phyloP scores from a whole-genome alignment of 1,284 basidiomycete genomes.

The Moniliella sp. region DNA sequence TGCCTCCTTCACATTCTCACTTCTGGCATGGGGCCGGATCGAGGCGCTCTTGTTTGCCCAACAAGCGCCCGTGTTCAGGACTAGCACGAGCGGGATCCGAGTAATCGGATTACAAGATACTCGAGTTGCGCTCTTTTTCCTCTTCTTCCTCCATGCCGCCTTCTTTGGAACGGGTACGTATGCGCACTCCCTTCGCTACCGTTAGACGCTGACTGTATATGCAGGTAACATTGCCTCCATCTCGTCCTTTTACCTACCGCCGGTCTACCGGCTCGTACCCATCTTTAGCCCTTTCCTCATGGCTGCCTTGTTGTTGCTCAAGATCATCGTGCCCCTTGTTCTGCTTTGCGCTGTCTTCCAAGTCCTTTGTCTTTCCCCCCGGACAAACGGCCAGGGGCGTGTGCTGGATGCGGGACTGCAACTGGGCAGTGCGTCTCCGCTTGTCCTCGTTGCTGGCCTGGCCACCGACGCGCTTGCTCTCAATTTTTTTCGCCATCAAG shows the following conservation, averaged over 20 bases:
- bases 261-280: conserved; percentile 67
- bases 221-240: conserved; percentile 58
- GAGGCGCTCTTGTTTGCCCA: conserved; percentile 36
- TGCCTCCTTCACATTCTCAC: conserved; percentile 45
- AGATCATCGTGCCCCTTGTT: conserved; percentile 35
- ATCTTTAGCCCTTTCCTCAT: conserved; percentile 70
- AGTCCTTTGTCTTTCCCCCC: conserved; percentile 4
- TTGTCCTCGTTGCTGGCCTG: conserved; percentile 18
- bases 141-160: conserved; percentile 66
- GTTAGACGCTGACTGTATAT: conserved; percentile 6
- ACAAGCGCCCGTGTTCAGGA: no score
- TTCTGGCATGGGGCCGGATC: conserved; percentile 51
- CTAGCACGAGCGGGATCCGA: conserved; percentile 4
- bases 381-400: conserved; percentile 2
- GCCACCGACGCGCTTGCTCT: conserved; percentile 39
- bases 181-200: conserved; percentile 40
- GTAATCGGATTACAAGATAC: conserved; percentile 40
- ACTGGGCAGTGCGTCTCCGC: conserved; percentile 7
- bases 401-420: conserved; percentile 15
- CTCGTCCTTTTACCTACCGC: conserved; percentile 67
- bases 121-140: conserved; percentile 55
- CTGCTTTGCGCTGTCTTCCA: conserved; percentile 49
- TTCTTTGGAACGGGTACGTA: conserved; percentile 66
- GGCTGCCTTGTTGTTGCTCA: conserved; percentile 46
- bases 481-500: conserved; percentile 55